A percentile compares a stretch with the other conserved stretches of the same genome.
Conservation (phyloP, 352 stramenopile genomes). For the Thalassiosira hispida region DNA sequence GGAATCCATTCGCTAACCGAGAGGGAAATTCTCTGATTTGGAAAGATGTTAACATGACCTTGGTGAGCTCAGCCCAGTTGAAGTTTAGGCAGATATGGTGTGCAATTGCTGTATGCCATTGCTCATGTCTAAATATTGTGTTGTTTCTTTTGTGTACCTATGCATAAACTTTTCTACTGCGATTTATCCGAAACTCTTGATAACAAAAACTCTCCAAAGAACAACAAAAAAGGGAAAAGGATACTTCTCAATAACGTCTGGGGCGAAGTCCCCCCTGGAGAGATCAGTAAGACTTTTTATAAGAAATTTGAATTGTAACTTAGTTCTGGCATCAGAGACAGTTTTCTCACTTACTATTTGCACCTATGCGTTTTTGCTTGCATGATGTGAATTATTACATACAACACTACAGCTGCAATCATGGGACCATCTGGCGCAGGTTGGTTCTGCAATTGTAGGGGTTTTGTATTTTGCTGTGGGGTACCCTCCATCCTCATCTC, state of each 20-base stretch:
- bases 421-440: conserved; percentile 60
- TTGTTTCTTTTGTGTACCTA: no score
- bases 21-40: conserved; percentile 72
- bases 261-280: conserved; percentile 61
- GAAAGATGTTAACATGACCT: conserved; percentile 72
- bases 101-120: no score
- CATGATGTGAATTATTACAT: neutral
- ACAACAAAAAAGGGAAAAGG: conserved; percentile 19
- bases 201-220: no score
- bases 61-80: no score
- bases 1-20: conserved; percentile 66
- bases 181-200: no score
- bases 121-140: no score
- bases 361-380: no score
- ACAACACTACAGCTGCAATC: conserved; percentile 36
- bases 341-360: neutral
- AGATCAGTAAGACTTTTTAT: conserved; percentile 44
- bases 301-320: no score
- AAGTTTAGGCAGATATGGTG: no score
- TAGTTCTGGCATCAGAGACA: neutral
- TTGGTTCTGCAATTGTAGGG: conserved; percentile 17
- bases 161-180: no score
- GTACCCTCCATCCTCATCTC: no score
- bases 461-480: no score
- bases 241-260: conserved; percentile 62